These are phyloP conservation scores for Sphaerulina vaccinii DNA, from an alignment of 2,329 filamentous ascomycete species.

Conservation along the genomic window DNA sequence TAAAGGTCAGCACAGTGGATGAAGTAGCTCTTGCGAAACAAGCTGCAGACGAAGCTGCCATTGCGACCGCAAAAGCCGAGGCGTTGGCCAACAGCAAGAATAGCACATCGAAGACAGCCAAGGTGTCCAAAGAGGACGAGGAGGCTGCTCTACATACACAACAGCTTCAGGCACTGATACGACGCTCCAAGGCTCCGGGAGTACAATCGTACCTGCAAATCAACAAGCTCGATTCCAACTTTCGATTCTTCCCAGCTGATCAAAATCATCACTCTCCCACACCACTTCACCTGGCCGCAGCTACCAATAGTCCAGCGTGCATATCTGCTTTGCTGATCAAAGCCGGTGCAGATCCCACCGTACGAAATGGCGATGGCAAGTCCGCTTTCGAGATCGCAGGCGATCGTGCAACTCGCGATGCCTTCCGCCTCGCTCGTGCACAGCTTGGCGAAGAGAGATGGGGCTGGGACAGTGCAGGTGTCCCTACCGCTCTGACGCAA, in stretches of 20 bases:
- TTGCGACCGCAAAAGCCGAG: conserved; percentile 41
- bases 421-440: conserved; percentile 82
- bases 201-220: conserved; percentile 78
- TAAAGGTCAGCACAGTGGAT: conserved; percentile 79
- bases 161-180: conserved; percentile 83
- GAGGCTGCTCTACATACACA: conserved; percentile 77
- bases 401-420: conserved; percentile 80
- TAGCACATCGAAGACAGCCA: conserved; percentile 56
- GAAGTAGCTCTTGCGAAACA: conserved; percentile 58
- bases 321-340: conserved; percentile 74
- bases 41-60: conserved; percentile 46
- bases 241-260: conserved; percentile 70
- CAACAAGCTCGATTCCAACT: conserved; percentile 70
- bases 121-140: conserved; percentile 79
- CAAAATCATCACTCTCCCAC: conserved; percentile 79
- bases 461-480: conserved; percentile 73
- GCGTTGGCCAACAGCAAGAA: conserved; percentile 45
- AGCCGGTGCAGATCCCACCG: conserved; percentile 69
- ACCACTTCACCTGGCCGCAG: conserved; percentile 79
- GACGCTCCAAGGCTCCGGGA: conserved; percentile 84
- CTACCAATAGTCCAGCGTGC: conserved; percentile 75
- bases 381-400: conserved; percentile 84
- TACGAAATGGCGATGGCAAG: conserved; percentile 72
- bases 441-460: conserved; percentile 75
- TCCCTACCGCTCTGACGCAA: conserved; percentile 70